Evolutionary conservation across 306 rosid genomes (phyloP).

Genomic region (Prosopis cineraria): DNA sequence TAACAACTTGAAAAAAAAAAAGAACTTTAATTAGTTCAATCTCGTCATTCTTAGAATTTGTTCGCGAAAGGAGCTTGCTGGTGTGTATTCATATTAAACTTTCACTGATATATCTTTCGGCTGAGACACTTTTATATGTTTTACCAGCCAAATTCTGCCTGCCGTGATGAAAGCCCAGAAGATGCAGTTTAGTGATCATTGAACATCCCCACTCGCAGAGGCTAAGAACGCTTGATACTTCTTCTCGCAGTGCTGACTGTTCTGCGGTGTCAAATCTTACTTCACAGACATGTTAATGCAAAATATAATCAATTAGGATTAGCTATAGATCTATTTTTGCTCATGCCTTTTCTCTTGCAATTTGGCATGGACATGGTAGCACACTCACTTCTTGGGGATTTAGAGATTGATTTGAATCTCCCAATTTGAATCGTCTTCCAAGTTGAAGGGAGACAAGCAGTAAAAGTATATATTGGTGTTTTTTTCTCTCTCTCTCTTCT

Average conservation of each 20-base stretch:
- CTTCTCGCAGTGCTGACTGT: slow-evolving; percentile 32
- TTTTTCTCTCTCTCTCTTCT: too few relatives aligned
- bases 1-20: not conserved
- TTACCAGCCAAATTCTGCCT: slow-evolving; percentile 66
- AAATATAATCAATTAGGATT: slow-evolving; percentile 26
- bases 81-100: not conserved
- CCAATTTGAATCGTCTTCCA: not conserved
- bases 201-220: slow-evolving; percentile 72
- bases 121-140: slow-evolving; percentile 16
- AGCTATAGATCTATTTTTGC: slow-evolving; percentile 27
- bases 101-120: not conserved
- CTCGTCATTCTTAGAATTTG: not conserved
- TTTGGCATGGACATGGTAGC: slow-evolving; percentile 24
- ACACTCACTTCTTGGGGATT: not conserved
- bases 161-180: slow-evolving; percentile 46
- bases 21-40: too few relatives aligned
- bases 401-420: not conserved
- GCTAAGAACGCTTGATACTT: slow-evolving; percentile 31
- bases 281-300: slow-evolving; percentile 30
- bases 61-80: not conserved
- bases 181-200: slow-evolving; percentile 75
- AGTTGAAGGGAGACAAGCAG: not conserved
- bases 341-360: slow-evolving; percentile 29
- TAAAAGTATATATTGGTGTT: not conserved
- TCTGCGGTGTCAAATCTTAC: slow-evolving; percentile 31